Evolutionary conservation across 257 asterid genomes (phyloP).

Genomic region (Nemophila menziesii): DNA sequence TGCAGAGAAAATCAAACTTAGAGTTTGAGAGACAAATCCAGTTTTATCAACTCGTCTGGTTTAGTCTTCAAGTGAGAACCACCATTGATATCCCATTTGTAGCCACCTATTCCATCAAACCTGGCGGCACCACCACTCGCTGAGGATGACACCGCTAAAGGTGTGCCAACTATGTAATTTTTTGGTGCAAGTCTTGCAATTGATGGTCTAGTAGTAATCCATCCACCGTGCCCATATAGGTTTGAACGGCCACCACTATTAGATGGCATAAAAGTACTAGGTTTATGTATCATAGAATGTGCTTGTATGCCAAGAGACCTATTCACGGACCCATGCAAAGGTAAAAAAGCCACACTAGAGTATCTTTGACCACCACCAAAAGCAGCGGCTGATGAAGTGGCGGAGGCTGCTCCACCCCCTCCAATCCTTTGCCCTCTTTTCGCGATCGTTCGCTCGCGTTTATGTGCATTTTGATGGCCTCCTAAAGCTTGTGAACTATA

Average conservation of each 20-base stretch:
- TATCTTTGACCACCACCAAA: conserved; percentile 8
- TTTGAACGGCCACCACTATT: background rate
- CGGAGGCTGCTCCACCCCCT: no score
- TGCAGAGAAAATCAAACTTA: conserved; percentile 8
- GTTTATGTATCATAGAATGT: conserved; percentile 66
- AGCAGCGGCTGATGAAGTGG: conserved; percentile 3
- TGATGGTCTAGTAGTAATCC: conserved; percentile 48
- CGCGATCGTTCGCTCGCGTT: no score
- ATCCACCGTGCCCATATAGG: conserved; percentile 25
- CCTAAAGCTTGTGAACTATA: no score
- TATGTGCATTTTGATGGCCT: no score
- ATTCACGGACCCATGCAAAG: conserved; percentile 43
- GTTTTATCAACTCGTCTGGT: conserved; percentile 42
- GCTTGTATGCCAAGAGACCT: conserved; percentile 52
- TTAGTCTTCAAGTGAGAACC: conserved; percentile 18
- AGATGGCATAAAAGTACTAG: conserved; percentile 12
- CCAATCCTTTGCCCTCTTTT: no score
- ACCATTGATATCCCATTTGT: conserved; percentile 28
- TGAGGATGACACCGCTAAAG: conserved; percentile 14
- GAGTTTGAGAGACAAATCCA: conserved; percentile 77
- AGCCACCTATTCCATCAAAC: conserved; percentile 26
- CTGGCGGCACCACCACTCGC: conserved; percentile 41
- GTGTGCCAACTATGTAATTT: conserved; percentile 11
- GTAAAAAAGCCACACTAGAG: conserved; percentile 57
- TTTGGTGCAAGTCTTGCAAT: conserved; percentile 33